Percentiles rank a stretch among this genome's conserved stretches.
These are phyloP conservation scores for Elongisporangium prolatum DNA, from an alignment of 352 stramenopile genomes.

Conservation along the genomic window DNA sequence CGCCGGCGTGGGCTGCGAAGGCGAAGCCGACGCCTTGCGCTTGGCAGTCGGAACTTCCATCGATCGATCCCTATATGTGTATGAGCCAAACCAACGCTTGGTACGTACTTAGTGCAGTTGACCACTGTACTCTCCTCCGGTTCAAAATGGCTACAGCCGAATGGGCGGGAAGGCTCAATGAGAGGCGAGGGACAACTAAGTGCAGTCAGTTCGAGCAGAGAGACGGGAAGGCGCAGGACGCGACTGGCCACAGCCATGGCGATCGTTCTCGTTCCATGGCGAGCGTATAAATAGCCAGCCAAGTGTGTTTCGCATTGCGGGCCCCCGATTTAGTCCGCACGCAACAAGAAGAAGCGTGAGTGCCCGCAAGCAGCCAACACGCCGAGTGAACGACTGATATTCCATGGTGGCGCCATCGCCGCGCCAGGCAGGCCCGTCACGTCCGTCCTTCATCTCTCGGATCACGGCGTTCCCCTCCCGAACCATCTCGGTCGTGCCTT, in stretches of 20 bases:
- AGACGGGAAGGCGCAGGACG: background rate
- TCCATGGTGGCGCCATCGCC: background rate
- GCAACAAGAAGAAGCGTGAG: background rate
- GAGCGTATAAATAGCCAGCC: background rate
- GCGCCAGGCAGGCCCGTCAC: conserved; percentile 6
- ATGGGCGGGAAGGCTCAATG: background rate
- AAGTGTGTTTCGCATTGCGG: background rate
- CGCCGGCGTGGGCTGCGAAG: no score
- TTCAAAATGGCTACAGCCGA: background rate
- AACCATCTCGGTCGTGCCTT: conserved; percentile 51
- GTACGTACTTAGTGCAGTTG: background rate
- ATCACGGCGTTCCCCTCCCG: conserved; percentile 37
- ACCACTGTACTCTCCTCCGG: background rate
- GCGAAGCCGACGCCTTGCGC: background rate
- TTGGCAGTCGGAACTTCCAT: background rate
- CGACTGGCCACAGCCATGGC: background rate
- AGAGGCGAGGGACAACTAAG: no score
- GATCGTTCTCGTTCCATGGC: background rate
- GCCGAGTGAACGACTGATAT: no score
- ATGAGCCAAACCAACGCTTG: background rate
- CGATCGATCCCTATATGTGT: background rate
- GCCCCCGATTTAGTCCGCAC: background rate
- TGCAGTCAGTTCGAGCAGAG: background rate
- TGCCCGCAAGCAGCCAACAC: background rate
- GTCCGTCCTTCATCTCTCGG: conserved; percentile 46